Conservation (phyloP, 2,329 filamentous ascomycete genomes). For the Nemania sp. region DNA sequence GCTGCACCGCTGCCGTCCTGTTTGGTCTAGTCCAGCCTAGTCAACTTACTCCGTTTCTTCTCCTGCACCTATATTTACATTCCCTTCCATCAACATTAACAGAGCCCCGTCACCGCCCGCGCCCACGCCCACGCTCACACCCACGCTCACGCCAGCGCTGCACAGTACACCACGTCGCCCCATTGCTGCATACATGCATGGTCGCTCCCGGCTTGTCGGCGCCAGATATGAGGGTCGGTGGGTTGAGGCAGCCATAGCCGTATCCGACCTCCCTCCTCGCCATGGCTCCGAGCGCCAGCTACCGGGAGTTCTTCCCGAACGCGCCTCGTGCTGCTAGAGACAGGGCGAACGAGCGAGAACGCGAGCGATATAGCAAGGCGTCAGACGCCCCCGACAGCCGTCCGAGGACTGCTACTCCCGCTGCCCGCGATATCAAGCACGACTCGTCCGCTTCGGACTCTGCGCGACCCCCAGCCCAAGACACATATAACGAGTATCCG, state of each 20-base stretch:
- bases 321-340: conserved; percentile 68
- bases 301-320: conserved; percentile 84
- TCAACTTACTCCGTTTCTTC: no score
- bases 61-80: no score
- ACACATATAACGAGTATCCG: conserved; percentile 54
- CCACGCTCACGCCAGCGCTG: background rate
- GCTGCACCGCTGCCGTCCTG: no score
- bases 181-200: conserved; percentile 44
- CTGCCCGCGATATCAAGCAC: conserved; percentile 43
- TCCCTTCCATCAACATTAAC: no score
- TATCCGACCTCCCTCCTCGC: conserved; percentile 57
- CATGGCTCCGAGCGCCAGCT: conserved; percentile 75
- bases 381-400: conserved; percentile 35
- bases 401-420: conserved; percentile 35
- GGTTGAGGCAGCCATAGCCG: conserved; percentile 55
- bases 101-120: conserved; percentile 30
- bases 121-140: conserved; percentile 6
- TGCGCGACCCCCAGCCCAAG: conserved; percentile 51
- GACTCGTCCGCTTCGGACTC: conserved; percentile 43
- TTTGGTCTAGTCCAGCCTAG: no score
- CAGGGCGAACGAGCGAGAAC: conserved; percentile 63
- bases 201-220: conserved; percentile 39
- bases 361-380: conserved; percentile 53
- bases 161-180: background rate
- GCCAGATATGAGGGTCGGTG: conserved; percentile 60